These are phyloP conservation scores for Lodderomyces beijingensis DNA, from an alignment of 1,139 yeast species.

Conservation along the genomic window DNA sequence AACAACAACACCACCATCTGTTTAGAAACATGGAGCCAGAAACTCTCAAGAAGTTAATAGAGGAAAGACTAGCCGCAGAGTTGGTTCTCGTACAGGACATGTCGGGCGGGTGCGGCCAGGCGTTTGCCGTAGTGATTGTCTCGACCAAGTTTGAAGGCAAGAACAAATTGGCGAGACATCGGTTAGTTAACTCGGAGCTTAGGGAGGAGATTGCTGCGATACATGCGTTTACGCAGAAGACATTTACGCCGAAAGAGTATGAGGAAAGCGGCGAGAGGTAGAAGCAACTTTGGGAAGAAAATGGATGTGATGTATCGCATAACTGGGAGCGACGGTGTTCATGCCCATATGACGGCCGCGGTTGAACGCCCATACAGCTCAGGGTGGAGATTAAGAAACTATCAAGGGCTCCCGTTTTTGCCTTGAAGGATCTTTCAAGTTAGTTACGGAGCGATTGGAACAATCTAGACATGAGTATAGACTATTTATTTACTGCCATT, in stretches of 20 bases:
- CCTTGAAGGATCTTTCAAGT: too few species aligned
- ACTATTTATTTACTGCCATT: too few species aligned
- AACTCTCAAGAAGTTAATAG: constrained; percentile 37
- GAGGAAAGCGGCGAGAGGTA: too few species aligned
- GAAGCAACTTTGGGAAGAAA: too few species aligned
- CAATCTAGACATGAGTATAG: too few species aligned
- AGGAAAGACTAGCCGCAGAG: constrained; percentile 47
- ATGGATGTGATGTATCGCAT: too few species aligned
- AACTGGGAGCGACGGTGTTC: too few species aligned
- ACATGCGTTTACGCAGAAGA: constrained; percentile 94
- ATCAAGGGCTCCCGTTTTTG: too few species aligned
- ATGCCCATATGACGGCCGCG: too few species aligned
- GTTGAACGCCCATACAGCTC: too few species aligned
- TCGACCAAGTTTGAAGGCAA: constrained; percentile 68
- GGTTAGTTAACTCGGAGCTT: constrained; percentile 75
- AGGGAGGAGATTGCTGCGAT: constrained; percentile 79
- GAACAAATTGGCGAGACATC: constrained; percentile 80
- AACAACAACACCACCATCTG: background rate
- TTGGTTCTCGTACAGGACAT: constrained; percentile 64
- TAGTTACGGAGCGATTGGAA: too few species aligned
- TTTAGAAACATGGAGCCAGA: background rate
- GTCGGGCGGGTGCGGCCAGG: constrained; percentile 88
- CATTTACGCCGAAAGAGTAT: constrained; percentile 65
- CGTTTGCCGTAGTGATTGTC: constrained; percentile 82
- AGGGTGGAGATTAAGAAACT: too few species aligned